Base-by-base conservation (phyloP, 2,329 filamentous ascomycete species). In the Ophiocordyceps camponoti-saundersi region DNA sequence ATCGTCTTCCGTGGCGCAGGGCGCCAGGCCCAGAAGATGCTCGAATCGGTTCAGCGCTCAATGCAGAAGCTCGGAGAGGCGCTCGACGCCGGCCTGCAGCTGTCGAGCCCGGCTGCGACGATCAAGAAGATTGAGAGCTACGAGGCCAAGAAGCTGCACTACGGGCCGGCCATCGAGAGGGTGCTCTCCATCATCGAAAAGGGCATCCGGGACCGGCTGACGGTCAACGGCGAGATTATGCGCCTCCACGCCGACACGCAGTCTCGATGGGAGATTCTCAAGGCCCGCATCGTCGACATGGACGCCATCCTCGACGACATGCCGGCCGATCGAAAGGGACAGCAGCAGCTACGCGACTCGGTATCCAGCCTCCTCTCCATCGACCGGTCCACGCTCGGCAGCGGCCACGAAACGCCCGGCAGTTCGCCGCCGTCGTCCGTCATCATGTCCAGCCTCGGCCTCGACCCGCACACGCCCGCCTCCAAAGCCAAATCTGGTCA, bases 201-300 rank as follows among this genome's bases (percentile, higher is more conserved):
- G 59, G 92, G 92, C n/a, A 83, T 96, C 57, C 85, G 85, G 59
- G 88, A 96, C 58, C 79, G 92, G n/a, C 70, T 95, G 45, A 96
- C 92, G 0, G 87, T 96, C 47, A 96, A 98, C 58, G 92, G 92
- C 42, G 92, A 96, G 64, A 92, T 96, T 51, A 65, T 96, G 26
- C 79, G 88, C 42, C 70, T 96, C 30, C 82, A 95, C 56, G 77
- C 79, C 7, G 89, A 96, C 56, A 83, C 95, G 68, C 81, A 87
- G 57, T 72, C 78, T n/a, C 81, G 82, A 55, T 93, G 89, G 77
- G 76, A 82, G 52, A 74, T 77, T 4, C 67, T 95, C 46, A 86
- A 88, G 57, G 72, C 74, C 15, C 78, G 85, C 51, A 90, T 92
- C 67, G 74, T 70, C 49, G 82, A 89, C 6, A 80, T 92, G 67